Conservation (phyloP, 2,329 filamentous ascomycete species). For the Sclerotinia glacialis region DNA sequence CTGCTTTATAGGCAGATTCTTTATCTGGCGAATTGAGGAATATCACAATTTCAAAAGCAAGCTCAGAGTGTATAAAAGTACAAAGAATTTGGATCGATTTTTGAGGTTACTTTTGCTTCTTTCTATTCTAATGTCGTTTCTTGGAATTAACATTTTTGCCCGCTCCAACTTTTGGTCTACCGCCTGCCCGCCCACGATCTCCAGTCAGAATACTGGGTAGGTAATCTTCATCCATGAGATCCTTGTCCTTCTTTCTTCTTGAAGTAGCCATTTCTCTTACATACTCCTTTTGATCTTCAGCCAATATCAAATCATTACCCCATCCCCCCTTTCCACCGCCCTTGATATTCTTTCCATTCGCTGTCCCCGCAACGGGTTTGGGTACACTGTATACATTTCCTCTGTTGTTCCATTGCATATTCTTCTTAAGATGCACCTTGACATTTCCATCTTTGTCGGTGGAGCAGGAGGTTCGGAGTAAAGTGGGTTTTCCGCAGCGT, state of each 20-base stretch:
- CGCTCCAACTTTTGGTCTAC: slow-evolving; percentile 76
- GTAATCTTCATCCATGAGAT: slow-evolving; percentile 95
- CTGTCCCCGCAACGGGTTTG: slow-evolving; percentile 77
- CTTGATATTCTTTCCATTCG: slow-evolving; percentile 67
- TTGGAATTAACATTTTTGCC: slow-evolving; percentile 83
- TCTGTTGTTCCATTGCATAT: slow-evolving; percentile 93
- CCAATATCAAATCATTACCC: slow-evolving; percentile 78
- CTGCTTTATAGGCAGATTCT: background rate
- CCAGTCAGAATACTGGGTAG: slow-evolving; percentile 82
- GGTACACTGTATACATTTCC: slow-evolving; percentile 92
- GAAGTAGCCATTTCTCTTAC: slow-evolving; percentile 60
- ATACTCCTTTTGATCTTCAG: slow-evolving; percentile 97
- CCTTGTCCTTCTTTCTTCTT: slow-evolving; percentile 66
- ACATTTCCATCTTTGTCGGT: slow-evolving; percentile 80
- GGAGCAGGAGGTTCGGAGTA: slow-evolving; percentile 81
- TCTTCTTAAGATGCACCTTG: slow-evolving; percentile 82
- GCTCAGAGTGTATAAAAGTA: background rate
- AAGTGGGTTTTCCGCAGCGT: slow-evolving; percentile 80
- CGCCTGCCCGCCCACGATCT: slow-evolving; percentile 62
- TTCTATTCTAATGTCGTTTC: slow-evolving; percentile 51
- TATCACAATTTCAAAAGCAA: slow-evolving; percentile 11
- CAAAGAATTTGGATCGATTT: slow-evolving; percentile 13
- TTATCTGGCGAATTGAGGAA: background rate
- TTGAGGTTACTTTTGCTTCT: slow-evolving; percentile 20
- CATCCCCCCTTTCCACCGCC: slow-evolving; percentile 83